Evolutionary conservation across 139 green algal species (phyloP), one percentile per base, ranked within the genome.

Genomic region (Picochlorum sp.): DNA sequence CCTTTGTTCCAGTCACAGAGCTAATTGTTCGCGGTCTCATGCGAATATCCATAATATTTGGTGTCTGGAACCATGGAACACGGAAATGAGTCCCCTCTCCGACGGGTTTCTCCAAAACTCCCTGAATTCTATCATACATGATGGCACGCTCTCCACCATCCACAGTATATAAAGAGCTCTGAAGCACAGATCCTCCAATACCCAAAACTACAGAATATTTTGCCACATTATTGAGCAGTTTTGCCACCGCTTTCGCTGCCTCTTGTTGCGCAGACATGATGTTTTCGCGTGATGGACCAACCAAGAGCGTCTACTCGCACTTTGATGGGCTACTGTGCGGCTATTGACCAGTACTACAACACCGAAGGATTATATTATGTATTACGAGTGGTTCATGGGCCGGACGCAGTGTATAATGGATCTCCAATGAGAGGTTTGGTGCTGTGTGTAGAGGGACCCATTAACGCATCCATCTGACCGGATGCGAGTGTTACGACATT

Each of bases 1-100:
- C 92, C 71, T 98, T 97, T 10, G 94, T 99, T 21, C 94, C 94
- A 3, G 94, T 98, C 6, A 98, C 88, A 3, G 94, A 98, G 72
- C 71, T 92, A 74, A 98, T 96, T 28, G 78, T 87, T 16, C 91
- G 82, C 0, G 94, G 87, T 2, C 94, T 78, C 2, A 90, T 98
- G 34, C 94, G 82, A 69, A 99, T 90, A 72, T 98, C 94, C 82
- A 97, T 96, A 21, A 98, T 75, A 64, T 90, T 83, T 9, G 92
- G 90, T 4, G 74, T 88, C 67, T 79, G 69, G 47, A 97, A 78
- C 85, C 89, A 95, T 6, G 90, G 90, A 4, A 97, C 71, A 9
- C 85, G 69, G 57, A 95, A 82, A 77, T 98, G 92, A 30, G 90
- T 98, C 64, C 94, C 94, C 72, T 99, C 94, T 11, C 85, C 82